phyloP scores from a whole-genome alignment of 75 land plant genomes.

The Picea sitchensis region DNA sequence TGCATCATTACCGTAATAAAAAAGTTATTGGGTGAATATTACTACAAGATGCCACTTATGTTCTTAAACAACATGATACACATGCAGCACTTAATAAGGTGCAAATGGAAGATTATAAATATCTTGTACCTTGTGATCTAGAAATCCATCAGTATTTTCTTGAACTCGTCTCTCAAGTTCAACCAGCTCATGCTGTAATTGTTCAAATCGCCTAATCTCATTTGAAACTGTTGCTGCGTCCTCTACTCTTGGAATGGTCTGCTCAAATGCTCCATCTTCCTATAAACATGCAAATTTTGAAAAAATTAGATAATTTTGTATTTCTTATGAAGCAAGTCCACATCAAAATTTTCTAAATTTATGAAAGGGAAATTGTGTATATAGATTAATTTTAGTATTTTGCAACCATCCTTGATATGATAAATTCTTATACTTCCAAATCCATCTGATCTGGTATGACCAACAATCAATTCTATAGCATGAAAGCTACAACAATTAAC shows the following conservation, averaged over 20 bases:
- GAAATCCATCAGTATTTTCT: conserved; percentile 46
- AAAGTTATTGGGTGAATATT: no score
- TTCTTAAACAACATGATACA: not conserved
- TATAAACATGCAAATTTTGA: conserved; percentile 13
- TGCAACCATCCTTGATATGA: not conserved
- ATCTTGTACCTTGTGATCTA: conserved; percentile 29
- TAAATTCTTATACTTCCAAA: not conserved
- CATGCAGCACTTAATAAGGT: not conserved
- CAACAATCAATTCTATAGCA: not conserved
- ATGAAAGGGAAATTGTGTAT: not conserved
- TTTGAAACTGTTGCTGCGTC: conserved; percentile 40
- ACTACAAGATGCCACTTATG: not conserved
- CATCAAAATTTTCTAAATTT: not conserved
- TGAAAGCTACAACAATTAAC: not conserved
- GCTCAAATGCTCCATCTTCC: conserved; percentile 33
- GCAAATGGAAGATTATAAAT: not conserved
- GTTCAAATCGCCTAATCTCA: conserved; percentile 67
- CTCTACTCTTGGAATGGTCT: conserved; percentile 12
- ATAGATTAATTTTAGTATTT: not conserved
- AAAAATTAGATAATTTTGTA: not conserved
- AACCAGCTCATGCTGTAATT: conserved; percentile 60
- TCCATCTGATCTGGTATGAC: not conserved
- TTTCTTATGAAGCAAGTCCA: not conserved
- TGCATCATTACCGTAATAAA: no score
- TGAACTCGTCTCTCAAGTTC: conserved; percentile 82